Conservation (phyloP, 192 early-diverging fungal genomes). For the Chytriomyces sp. region DNA sequence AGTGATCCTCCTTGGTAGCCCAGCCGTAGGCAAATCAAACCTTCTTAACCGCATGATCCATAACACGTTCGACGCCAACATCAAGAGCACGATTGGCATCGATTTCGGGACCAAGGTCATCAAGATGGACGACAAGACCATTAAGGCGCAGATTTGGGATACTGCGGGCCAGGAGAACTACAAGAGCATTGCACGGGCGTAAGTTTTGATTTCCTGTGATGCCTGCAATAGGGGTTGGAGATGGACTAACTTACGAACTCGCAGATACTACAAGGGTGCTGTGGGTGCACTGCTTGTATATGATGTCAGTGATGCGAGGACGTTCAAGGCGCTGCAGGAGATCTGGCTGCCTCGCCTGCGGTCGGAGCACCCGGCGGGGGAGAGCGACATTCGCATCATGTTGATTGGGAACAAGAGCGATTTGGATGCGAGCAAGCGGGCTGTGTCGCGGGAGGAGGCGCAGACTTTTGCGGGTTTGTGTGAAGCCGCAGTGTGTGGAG, state of each 20-base stretch:
- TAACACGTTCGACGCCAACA: slow-evolving; percentile 97
- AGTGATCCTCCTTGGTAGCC: slow-evolving; percentile 82
- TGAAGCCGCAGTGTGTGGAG: not conserved
- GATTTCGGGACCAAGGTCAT: slow-evolving; percentile 96
- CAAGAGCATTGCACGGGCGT: slow-evolving; percentile 58
- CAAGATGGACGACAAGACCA: slow-evolving; percentile 93
- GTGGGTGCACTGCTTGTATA: slow-evolving; percentile 96
- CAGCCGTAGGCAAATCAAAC: slow-evolving; percentile 97
- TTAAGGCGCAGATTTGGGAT: slow-evolving; percentile 99
- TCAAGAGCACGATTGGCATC: slow-evolving; percentile 98
- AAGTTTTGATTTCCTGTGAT: slow-evolving; percentile 32
- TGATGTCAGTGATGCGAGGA: slow-evolving; percentile 89
- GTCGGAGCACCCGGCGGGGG: slow-evolving; percentile 66
- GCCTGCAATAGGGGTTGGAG: not conserved
- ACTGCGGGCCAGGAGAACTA: slow-evolving; percentile 82
- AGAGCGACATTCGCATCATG: slow-evolving; percentile 98
- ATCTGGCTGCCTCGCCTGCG: slow-evolving; percentile 95
- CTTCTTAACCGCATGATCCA: slow-evolving; percentile 94
- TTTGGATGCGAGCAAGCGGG: slow-evolving; percentile 90
- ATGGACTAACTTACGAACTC: not conserved
- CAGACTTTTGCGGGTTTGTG: slow-evolving; percentile 88
- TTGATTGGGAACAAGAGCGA: slow-evolving; percentile 99
- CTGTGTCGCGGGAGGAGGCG: slow-evolving; percentile 96
- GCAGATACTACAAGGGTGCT: slow-evolving; percentile 56
- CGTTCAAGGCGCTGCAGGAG: slow-evolving; percentile 73